Conservation (phyloP, 345 rosid species). For the Odontarrhena argentea region DNA sequence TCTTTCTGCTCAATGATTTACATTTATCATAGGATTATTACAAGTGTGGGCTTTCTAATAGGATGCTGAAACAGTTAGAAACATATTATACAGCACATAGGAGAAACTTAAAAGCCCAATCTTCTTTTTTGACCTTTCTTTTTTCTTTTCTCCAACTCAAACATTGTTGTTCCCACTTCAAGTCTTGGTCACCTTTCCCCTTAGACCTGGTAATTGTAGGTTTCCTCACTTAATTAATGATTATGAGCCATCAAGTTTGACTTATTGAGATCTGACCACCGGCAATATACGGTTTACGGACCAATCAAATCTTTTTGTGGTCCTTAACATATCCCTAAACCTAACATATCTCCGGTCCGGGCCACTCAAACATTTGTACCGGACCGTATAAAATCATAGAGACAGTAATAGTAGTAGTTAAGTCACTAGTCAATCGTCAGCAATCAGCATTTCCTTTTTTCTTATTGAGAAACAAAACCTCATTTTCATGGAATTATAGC, state of each 20-base stretch:
- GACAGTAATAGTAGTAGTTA: slow-evolving; percentile 22
- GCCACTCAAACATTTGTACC: slow-evolving; percentile 38
- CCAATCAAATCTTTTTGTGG: slow-evolving; percentile 38
- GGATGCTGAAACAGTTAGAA: slow-evolving; percentile 15
- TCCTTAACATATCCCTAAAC: slow-evolving; percentile 32
- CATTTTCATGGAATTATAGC: slow-evolving; percentile 39
- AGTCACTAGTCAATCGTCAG: slow-evolving; percentile 40
- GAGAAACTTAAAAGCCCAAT: slow-evolving; percentile 26
- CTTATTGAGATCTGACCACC: slow-evolving; percentile 33
- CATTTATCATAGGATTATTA: neutral
- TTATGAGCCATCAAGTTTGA: slow-evolving; percentile 41
- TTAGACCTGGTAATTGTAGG: slow-evolving; percentile 40
- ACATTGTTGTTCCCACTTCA: slow-evolving; percentile 30
- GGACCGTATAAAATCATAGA: slow-evolving; percentile 35
- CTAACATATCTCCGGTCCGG: slow-evolving; percentile 41
- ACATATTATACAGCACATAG: neutral
- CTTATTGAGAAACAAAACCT: slow-evolving; percentile 18
- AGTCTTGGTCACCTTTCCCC: slow-evolving; percentile 38
- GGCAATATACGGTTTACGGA: slow-evolving; percentile 37
- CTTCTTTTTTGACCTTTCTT: slow-evolving; percentile 16
- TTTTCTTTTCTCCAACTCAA: slow-evolving; percentile 27
- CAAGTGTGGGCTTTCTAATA: neutral
- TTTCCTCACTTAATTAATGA: slow-evolving; percentile 32
- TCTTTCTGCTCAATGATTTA: neutral
- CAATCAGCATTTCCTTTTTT: slow-evolving; percentile 34